Evolutionary conservation across 768 basidiomycete species (phyloP), one percentile per base, ranked within the genome.

Genomic region (Mycena metata): DNA sequence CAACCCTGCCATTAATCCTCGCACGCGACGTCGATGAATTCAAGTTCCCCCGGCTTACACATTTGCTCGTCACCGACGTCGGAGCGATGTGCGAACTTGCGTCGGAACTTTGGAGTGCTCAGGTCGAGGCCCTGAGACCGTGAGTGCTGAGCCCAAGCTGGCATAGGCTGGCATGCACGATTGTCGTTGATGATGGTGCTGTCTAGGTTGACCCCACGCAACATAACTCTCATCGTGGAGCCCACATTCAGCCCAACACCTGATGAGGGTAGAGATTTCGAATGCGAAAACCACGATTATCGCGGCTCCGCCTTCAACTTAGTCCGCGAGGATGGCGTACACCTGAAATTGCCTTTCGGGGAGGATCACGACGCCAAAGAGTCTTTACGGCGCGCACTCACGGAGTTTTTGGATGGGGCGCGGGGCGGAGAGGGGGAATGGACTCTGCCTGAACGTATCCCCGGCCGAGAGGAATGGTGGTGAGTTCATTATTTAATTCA

Each of bases 201-300:
- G 42, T 60, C 46, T 39, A 60, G 59, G 47, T 36, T 39, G 33
- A 51, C 42, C 41, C 60, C 60, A 10, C 23, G 35, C 26, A 61
- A 61, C 60, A 36, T 61, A 23, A 61, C 60, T 36, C 49, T 61
- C 17, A 43, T 61, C 60, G 39, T 21, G 39, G 24, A 61, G 50
- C 60, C 60, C 47, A 26, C 15, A 42, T 51, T 61, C 16, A 61
- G 49, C 39, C 5, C 60, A 24, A 39, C 26, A 36, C 39, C 19
- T 33, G 50, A 24, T 24, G 60, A 51, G 33, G 46, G 47, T 47
- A 35, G 58, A 60, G 54, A 55, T 55, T 55, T 55, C 23, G 54
- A 55, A 36, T 55, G 54, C 33, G 50, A 30, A 51, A 33, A 33
- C 26, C 49, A 26, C 30, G 24, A 26, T 30, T 9, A 39, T 26